Base-by-base conservation (phyloP, 768 basidiomycete genomes). In the Galerina sulciceps region DNA sequence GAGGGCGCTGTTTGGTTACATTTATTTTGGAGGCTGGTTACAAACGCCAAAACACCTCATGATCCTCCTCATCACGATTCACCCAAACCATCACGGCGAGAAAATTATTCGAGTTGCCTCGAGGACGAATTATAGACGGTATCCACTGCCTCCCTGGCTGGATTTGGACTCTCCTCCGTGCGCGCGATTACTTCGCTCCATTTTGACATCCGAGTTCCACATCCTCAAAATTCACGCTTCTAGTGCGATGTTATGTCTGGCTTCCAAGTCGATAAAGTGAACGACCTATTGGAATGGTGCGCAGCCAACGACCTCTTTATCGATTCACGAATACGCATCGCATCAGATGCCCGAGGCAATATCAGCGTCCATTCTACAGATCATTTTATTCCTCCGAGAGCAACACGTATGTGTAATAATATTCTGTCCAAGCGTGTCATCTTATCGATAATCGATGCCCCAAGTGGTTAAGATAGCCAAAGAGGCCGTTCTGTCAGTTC, bases 381-480 rank as follows among this genome's bases (percentile, higher is more conserved):
- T 36, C 31, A 57, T 0, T 49, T 57, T 31, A 81, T 82, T 46
- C 70, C 74, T 5, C 65, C 63, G 10, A 61, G 69, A 15, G 73
- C 67, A 37, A 79, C 73, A 54, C 64, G 83, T 83, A 68, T 65
- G 80, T 65, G 55, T 47, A 44, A 42, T 26, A 46, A 18, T 60
- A 26, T 50, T 47, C 17, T 26, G n/a, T 50, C 37, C 51, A 38
- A 6, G 3, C 41, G 44, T 42, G 41, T 53, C 46, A 38, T 42
- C 41, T 22, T 40, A 60, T 64, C 49, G 51, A 48, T 36, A 42
- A 53, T 53, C 41, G 50, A 37, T n/a, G 22, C 43, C 53, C 11
- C 46, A 48, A 91, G 90, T 91, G 49, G 87, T 85, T 8, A 77
- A 76, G 36, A 90, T 91, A 65, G 85, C 88, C 36, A 89, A 85